phyloP scores from a whole-genome alignment of 345 rosid species.

The Geranium brycei region DNA sequence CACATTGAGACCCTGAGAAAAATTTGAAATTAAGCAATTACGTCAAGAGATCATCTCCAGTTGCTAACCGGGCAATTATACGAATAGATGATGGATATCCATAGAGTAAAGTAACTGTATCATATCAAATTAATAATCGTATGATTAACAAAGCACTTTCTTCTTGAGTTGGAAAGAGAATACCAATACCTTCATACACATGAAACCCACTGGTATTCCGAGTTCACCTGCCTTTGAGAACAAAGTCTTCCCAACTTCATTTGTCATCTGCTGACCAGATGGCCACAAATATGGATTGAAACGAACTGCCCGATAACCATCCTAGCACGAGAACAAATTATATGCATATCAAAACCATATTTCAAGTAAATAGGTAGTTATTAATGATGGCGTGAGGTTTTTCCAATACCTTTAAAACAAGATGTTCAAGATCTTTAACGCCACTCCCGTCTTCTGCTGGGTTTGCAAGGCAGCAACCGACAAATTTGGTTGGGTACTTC shows the following conservation, averaged over 20 bases:
- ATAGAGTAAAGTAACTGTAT: not conserved
- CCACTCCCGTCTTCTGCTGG: constrained; percentile 89
- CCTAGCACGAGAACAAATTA: constrained; percentile 38
- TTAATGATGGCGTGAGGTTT: not conserved
- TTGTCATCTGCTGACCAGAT: constrained; percentile 81
- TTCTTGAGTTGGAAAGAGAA: not conserved
- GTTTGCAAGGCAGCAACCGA: constrained; percentile 89
- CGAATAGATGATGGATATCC: too few species aligned
- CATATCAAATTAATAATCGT: not conserved
- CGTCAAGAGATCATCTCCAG: not conserved
- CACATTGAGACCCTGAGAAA: constrained; percentile 62
- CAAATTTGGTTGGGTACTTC: constrained; percentile 68
- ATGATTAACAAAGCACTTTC: not conserved
- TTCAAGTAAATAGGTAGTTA: not conserved
- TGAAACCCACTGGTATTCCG: constrained; percentile 78
- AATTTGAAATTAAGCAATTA: not conserved
- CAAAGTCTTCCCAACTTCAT: constrained; percentile 71
- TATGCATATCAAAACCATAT: not conserved
- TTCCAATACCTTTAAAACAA: constrained; percentile 50
- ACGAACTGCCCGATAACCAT: constrained; percentile 77
- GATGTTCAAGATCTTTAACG: constrained; percentile 55
- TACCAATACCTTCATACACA: constrained; percentile 77
- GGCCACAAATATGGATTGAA: constrained; percentile 95
- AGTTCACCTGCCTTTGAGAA: constrained; percentile 86
- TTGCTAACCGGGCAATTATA: not conserved